Conservation (phyloP, 345 rosid species). For the Rhodomyrtus tomentosa region DNA sequence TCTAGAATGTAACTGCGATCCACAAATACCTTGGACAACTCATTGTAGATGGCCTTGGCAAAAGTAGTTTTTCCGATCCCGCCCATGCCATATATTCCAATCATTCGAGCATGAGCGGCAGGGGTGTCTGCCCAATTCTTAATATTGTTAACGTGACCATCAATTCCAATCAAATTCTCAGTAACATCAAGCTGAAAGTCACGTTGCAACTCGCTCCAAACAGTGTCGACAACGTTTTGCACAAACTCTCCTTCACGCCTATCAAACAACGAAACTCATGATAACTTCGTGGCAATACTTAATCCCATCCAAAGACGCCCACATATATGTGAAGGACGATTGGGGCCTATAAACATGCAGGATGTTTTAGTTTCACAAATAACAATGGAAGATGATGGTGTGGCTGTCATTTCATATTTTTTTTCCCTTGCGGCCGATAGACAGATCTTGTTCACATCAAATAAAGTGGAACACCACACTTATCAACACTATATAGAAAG, state of each 20-base stretch:
- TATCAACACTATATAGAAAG: neutral
- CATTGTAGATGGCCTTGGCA: neutral
- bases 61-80: neutral
- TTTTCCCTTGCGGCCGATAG: neutral
- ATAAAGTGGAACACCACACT: neutral
- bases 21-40: neutral
- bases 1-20: neutral
- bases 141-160: neutral
- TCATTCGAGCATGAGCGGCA: neutral
- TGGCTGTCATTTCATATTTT: too few relatives aligned
- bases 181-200: neutral
- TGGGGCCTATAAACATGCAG: neutral
- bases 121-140: neutral
- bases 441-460: neutral
- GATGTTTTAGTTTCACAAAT: neutral
- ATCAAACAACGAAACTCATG: neutral
- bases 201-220: neutral
- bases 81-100: neutral
- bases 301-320: neutral
- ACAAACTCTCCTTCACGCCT: neutral
- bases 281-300: neutral
- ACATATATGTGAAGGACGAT: neutral
- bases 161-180: neutral
- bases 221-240: neutral
- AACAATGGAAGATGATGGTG: neutral